These are phyloP conservation scores for Leucogyrophana mollusca DNA, from an alignment of 768 basidiomycete genomes.

Conservation along the genomic window DNA sequence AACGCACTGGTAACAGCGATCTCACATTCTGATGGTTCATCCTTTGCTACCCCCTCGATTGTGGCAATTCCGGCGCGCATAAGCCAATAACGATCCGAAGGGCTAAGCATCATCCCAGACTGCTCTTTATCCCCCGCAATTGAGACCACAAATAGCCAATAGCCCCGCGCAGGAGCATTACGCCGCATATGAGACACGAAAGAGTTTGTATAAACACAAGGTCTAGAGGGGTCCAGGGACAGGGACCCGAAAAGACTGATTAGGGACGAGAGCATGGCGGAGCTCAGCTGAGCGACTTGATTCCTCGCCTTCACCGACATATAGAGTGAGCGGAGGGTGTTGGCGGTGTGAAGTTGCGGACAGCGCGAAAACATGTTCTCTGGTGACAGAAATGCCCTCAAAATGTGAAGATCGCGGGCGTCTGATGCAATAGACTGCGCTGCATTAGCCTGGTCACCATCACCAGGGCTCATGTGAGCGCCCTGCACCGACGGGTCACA, in stretches of 20 bases:
- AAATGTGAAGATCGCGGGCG: background rate
- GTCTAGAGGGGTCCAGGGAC: slow-evolving; percentile 31
- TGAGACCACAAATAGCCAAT: slow-evolving; percentile 51
- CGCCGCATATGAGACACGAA: slow-evolving; percentile 27
- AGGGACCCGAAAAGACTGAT: slow-evolving; percentile 51
- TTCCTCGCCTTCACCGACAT: slow-evolving; percentile 29
- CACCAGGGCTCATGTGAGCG: background rate
- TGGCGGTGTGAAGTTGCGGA: slow-evolving; percentile 24
- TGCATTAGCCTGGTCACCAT: background rate
- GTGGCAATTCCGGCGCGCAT: slow-evolving; percentile 47
- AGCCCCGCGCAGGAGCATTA: slow-evolving; percentile 19
- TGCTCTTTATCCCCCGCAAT: slow-evolving; percentile 44
- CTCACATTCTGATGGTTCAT: too few relatives aligned
- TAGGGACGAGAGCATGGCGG: slow-evolving; percentile 38
- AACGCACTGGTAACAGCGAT: too few relatives aligned
- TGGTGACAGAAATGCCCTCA: slow-evolving; percentile 23
- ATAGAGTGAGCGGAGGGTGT: slow-evolving; percentile 40
- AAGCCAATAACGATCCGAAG: slow-evolving; percentile 62
- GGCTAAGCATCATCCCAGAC: slow-evolving; percentile 29
- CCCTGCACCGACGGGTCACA: too few relatives aligned
- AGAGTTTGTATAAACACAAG: slow-evolving; percentile 24
- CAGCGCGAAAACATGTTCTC: slow-evolving; percentile 10
- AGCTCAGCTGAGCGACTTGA: slow-evolving; percentile 33
- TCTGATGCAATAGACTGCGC: too few relatives aligned
- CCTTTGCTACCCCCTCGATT: background rate